These are phyloP conservation scores for Boletus pseudopeckii DNA, from an alignment of 768 basidiomycete genomes.

Conservation along the genomic window DNA sequence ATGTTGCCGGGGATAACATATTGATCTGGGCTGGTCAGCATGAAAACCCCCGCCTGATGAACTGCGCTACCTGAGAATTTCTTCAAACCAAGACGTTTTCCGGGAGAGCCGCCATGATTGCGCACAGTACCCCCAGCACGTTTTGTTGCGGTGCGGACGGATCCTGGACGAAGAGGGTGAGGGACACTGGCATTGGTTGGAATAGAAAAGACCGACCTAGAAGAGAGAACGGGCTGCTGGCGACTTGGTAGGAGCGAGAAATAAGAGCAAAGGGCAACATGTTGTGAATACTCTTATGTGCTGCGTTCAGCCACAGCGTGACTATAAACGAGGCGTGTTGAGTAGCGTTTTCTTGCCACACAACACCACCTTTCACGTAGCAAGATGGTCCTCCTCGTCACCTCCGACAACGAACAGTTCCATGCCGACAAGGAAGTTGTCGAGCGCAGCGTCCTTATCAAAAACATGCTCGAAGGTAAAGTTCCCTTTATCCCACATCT, in stretches of 20 bases:
- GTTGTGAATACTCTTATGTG: background rate
- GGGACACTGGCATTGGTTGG: background rate
- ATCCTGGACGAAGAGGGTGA: slow-evolving; percentile 36
- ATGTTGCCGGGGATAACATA: slow-evolving; percentile 93
- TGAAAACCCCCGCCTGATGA: background rate
- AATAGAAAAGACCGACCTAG: slow-evolving; percentile 25
- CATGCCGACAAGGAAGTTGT: slow-evolving; percentile 91
- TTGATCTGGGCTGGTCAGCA: slow-evolving; percentile 57
- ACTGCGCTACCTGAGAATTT: slow-evolving; percentile 80
- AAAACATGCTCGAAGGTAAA: slow-evolving; percentile 98
- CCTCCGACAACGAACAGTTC: slow-evolving; percentile 95
- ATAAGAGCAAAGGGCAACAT: slow-evolving; percentile 33
- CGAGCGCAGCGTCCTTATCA: slow-evolving; percentile 93
- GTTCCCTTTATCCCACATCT: slow-evolving; percentile 1
- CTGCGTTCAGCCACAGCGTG: slow-evolving; percentile 13
- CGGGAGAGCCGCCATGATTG: slow-evolving; percentile 91
- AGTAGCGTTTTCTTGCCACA: background rate
- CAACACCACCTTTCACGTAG: slow-evolving; percentile 3
- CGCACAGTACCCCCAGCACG: slow-evolving; percentile 91
- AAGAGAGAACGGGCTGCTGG: slow-evolving; percentile 49
- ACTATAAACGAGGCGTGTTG: slow-evolving; percentile 2
- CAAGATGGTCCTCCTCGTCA: slow-evolving; percentile 81
- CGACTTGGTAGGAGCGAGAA: slow-evolving; percentile 39
- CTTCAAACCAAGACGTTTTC: slow-evolving; percentile 92
- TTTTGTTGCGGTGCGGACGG: slow-evolving; percentile 93